phyloP scores from a whole-genome alignment of 164 flowering plant species.

The Magnolia sinica region DNA sequence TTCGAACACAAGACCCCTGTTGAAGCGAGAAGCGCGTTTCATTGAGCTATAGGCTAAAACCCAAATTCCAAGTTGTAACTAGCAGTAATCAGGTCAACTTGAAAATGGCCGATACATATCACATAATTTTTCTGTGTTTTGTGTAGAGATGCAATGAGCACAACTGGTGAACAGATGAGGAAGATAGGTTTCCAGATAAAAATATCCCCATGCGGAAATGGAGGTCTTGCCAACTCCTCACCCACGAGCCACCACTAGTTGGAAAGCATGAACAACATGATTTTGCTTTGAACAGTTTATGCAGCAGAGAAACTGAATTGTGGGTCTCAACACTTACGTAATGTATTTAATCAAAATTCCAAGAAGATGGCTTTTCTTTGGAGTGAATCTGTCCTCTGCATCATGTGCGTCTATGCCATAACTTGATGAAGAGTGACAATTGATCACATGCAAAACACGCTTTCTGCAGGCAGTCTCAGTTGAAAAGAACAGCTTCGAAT shows the following conservation, averaged over 20 bases:
- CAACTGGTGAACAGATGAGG: background rate
- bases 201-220: background rate
- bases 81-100: no score
- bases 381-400: background rate
- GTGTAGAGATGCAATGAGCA: no score
- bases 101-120: no score
- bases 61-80: no score
- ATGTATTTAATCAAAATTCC: constrained; percentile 1
- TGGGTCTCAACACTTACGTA: constrained; percentile 4
- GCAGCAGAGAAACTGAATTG: background rate
- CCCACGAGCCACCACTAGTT: background rate
- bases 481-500: background rate
- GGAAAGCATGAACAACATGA: background rate
- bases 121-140: no score
- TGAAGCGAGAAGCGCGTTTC: no score
- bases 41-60: no score
- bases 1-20: no score
- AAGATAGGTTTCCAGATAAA: background rate
- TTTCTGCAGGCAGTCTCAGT: background rate
- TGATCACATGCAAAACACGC: background rate
- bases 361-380: constrained; percentile 4
- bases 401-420: background rate
- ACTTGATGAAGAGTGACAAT: constrained; percentile 2
- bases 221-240: background rate
- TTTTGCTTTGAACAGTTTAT: background rate